phyloP scores from a whole-genome alignment of 2,329 filamentous ascomycete species.

The Claviceps quebecensis region DNA sequence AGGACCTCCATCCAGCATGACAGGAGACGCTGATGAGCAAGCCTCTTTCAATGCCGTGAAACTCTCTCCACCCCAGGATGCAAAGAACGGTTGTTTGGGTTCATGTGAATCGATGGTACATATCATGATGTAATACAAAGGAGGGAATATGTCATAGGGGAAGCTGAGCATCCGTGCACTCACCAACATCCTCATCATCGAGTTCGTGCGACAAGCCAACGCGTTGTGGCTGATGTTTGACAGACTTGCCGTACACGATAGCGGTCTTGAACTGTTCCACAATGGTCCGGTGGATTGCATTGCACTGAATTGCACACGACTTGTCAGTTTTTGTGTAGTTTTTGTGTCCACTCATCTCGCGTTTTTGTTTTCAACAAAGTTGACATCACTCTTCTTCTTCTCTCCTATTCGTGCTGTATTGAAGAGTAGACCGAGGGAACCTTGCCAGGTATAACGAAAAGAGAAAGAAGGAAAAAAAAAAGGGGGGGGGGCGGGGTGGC shows the following conservation, averaged over 20 bases:
- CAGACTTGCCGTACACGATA: constrained; percentile 92
- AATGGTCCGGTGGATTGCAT: constrained; percentile 92
- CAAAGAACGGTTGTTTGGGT: background rate
- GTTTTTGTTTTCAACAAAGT: background rate
- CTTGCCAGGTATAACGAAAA: background rate
- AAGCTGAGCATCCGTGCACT: constrained; percentile 20
- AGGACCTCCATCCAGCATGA: too few species aligned
- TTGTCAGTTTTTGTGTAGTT: background rate
- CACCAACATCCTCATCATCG: constrained; percentile 93
- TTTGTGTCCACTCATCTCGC: too few species aligned
- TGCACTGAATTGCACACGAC: constrained; percentile 52
- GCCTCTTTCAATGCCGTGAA: too few species aligned
- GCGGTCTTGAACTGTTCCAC: constrained; percentile 90
- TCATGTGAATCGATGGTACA: background rate
- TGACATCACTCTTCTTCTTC: background rate
- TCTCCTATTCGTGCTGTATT: background rate
- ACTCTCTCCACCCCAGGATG: too few species aligned
- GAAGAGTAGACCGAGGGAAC: background rate
- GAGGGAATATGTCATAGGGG: background rate
- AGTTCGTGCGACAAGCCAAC: constrained; percentile 86
- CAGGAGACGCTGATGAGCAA: too few species aligned
- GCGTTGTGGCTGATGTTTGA: constrained; percentile 96
- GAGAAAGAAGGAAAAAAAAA: background rate
- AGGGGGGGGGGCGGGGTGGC: background rate
- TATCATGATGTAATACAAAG: background rate